phyloP scores from a whole-genome alignment of 2,329 filamentous ascomycete genomes.

The Fusarium stilboides region DNA sequence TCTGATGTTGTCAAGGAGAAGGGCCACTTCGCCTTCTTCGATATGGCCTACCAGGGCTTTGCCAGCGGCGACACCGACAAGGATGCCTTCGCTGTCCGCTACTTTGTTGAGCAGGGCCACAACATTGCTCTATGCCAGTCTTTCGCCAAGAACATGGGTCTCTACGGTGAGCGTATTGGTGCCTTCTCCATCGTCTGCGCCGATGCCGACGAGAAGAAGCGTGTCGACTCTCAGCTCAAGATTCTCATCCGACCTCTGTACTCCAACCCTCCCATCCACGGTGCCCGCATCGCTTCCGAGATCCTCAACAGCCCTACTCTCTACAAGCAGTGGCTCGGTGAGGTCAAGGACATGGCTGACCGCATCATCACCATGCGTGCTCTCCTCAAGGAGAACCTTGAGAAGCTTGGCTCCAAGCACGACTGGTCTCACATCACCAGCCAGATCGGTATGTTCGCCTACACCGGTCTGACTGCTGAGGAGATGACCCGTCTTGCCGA shows the following conservation, averaged over 20 bases:
- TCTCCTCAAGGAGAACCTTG: slow-evolving; percentile 93
- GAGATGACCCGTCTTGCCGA: slow-evolving; percentile 94
- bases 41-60: slow-evolving; percentile 99
- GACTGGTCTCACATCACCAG: slow-evolving; percentile 99
- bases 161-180: slow-evolving; percentile 98
- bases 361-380: slow-evolving; percentile 99
- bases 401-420: slow-evolving; percentile 94
- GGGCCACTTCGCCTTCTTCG: slow-evolving; percentile 95
- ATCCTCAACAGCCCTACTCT: slow-evolving; percentile 89
- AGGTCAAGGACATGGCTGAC: slow-evolving; percentile 99
- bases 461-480: slow-evolving; percentile 91
- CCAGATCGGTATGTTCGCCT: slow-evolving; percentile 99
- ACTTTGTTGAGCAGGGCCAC: slow-evolving; percentile 95
- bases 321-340: slow-evolving; percentile 93
- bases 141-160: slow-evolving; percentile 99
- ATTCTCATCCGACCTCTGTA: slow-evolving; percentile 97
- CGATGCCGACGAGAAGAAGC: slow-evolving; percentile 91
- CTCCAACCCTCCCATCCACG: slow-evolving; percentile 98
- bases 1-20: slow-evolving; percentile 87
- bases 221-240: slow-evolving; percentile 97
- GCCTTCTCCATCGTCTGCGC: slow-evolving; percentile 94
- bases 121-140: slow-evolving; percentile 90
- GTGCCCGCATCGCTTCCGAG: slow-evolving; percentile 91
- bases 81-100: slow-evolving; percentile 92
- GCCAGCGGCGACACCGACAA: slow-evolving; percentile 91